These are phyloP conservation scores for Solanum pimpinellifolium DNA, from an alignment of 257 asterid genomes.

Conservation along the genomic window DNA sequence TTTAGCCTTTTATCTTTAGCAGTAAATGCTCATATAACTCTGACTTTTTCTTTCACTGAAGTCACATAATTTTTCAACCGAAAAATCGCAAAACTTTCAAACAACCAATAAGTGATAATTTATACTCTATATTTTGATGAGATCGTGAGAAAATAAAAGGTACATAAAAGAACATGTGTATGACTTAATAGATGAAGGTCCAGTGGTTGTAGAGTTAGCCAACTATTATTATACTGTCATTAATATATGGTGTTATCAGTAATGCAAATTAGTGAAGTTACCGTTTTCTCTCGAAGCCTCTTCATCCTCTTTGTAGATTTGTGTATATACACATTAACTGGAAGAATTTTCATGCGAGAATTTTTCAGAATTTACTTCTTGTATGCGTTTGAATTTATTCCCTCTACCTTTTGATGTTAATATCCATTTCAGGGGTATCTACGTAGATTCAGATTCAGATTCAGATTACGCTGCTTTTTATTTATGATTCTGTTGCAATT, in stretches of 20 bases:
- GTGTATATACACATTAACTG: neutral
- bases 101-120: neutral
- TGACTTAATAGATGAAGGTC: neutral
- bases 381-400: neutral
- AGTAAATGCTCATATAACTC: neutral
- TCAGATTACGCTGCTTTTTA: neutral
- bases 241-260: neutral
- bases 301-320: neutral
- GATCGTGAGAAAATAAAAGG: neutral
- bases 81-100: neutral
- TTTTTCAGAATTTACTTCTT: neutral
- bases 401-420: neutral
- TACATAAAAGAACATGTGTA: neutral
- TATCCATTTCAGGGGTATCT: neutral
- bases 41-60: neutral
- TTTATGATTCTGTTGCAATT: neutral
- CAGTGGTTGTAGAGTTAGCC: neutral
- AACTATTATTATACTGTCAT: neutral
- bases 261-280: neutral
- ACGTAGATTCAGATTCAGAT: neutral
- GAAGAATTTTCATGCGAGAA: neutral
- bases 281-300: neutral
- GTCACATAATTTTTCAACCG: neutral
- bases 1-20: neutral
- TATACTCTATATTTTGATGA: neutral